Base-by-base conservation (phyloP, 2,329 filamentous ascomycete species). In the Ophioceras dolichostomum region DNA sequence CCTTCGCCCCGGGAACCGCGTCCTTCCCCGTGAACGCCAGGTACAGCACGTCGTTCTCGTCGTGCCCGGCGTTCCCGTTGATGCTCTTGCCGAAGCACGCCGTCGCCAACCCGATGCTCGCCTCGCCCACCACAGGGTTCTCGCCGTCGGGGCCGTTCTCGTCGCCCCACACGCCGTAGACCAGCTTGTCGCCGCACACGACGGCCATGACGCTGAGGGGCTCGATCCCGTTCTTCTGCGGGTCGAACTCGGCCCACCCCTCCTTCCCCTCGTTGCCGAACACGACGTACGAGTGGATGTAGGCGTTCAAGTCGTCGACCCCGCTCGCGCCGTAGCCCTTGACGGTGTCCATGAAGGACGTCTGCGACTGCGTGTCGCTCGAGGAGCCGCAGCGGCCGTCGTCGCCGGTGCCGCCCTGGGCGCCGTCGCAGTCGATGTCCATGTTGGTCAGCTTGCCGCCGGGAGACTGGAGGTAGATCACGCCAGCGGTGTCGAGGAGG, bases 341-440 rank as follows among this genome's bases (percentile, higher is more conserved):
- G 4, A 68, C 45, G 1, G 44, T 47, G 19, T 59, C 51, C 26
- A 56, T 49, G 49, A 72, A 72, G 0, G 64, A 54, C 0, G 70
- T 73, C 32, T 58, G 43, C 21, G 43, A 44, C 43, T 66, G 61
- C 3, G 53, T 56, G 43, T 65, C 62, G 2, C 45, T 48, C 20
- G 61, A 64, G 13, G 54, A 54, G 22, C 51, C 57, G 44, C 70
- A 73, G 17, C 60, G 56, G 0, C 65, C 62, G 17, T 60, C 62
- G 38, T 62, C 55, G 5, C 29, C 34, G 5, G 49, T 50, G 3
- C 55, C 56, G 4, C 58, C 54, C 30, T 66, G 59, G 0, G 54
- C 51, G 2, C 72, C 71, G 41, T 76, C 70, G 44, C 72, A 77
- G 54, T 76, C 72, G 31, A 76, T 58, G 41, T 76, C 71, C 63